Conservation (phyloP, 352 stramenopile species). For the Pythium utonaiense region DNA sequence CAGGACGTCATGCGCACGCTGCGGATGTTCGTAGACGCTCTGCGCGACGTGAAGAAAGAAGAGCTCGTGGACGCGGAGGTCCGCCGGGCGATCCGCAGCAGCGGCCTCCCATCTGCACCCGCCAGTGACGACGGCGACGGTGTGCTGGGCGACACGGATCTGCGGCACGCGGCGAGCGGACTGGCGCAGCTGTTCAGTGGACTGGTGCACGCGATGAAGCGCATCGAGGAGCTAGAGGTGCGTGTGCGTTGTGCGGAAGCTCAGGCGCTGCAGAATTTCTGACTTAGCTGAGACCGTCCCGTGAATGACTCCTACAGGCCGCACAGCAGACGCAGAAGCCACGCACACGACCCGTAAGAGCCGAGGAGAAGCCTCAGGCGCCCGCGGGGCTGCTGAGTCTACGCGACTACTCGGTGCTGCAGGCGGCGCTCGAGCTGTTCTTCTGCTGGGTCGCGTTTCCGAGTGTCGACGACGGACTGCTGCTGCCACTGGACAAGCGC, state of each 20-base stretch:
- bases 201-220: constrained; percentile 45
- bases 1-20: constrained; percentile 49
- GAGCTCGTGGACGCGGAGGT: constrained; percentile 24
- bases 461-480: constrained; percentile 42
- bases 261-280: no score
- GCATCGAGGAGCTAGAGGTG: constrained; percentile 40
- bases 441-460: constrained; percentile 67
- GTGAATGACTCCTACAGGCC: not conserved
- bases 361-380: constrained; percentile 28
- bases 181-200: constrained; percentile 15
- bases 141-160: constrained; percentile 6
- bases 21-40: constrained; percentile 61
- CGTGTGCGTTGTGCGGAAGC: no score
- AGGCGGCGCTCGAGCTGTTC: constrained; percentile 72
- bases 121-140: constrained; percentile 18
- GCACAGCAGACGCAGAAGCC: constrained; percentile 2
- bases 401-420: constrained; percentile 78
- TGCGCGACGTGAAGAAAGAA: constrained; percentile 47
- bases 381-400: constrained; percentile 73
- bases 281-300: no score
- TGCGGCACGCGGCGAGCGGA: not conserved
- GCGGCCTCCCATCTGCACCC: constrained; percentile 23
- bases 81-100: constrained; percentile 28
- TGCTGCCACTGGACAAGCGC: constrained; percentile 60
- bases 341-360: not conserved